These are phyloP conservation scores for Oleoguttula mirabilis DNA, from an alignment of 495 filamentous ascomycete genomes.

Conservation along the genomic window DNA sequence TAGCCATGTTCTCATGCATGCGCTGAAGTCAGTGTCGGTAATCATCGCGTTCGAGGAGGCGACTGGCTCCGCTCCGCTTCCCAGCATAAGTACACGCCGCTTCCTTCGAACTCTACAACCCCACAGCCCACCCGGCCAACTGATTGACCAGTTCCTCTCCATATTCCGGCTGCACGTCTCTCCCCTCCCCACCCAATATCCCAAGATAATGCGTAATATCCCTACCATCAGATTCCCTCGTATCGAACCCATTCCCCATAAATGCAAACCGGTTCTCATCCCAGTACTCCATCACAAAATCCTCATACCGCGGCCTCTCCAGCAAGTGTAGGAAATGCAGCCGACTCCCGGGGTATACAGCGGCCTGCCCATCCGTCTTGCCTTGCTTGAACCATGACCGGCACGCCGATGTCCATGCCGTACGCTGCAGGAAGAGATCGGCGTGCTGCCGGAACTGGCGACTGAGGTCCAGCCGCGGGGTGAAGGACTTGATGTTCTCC, in stretches of 20 bases:
- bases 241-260: constrained; percentile 35
- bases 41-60: too few species aligned
- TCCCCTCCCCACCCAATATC: constrained; percentile 22
- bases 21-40: too few species aligned
- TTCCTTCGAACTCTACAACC: constrained; percentile 10
- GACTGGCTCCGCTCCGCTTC: too few species aligned
- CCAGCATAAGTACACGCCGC: too few species aligned
- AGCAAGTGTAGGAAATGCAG: constrained; percentile 34
- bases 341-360: constrained; percentile 33
- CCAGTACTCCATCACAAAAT: constrained; percentile 33
- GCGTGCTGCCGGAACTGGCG: constrained; percentile 28
- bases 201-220: constrained; percentile 32
- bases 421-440: constrained; percentile 30
- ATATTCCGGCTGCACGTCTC: constrained; percentile 28
- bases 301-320: constrained; percentile 30
- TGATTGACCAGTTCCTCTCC: constrained; percentile 24
- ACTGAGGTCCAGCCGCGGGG: constrained; percentile 19
- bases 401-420: constrained; percentile 29
- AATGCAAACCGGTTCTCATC: constrained; percentile 31
- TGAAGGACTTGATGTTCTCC: constrained; percentile 30
- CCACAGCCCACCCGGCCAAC: constrained; percentile 25
- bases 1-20: too few species aligned
- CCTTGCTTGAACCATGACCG: constrained; percentile 35
- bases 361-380: constrained; percentile 27
- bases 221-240: constrained; percentile 28